Evolutionary conservation across 345 rosid genomes (phyloP).

Genomic region (Euphorbia lathyris): DNA sequence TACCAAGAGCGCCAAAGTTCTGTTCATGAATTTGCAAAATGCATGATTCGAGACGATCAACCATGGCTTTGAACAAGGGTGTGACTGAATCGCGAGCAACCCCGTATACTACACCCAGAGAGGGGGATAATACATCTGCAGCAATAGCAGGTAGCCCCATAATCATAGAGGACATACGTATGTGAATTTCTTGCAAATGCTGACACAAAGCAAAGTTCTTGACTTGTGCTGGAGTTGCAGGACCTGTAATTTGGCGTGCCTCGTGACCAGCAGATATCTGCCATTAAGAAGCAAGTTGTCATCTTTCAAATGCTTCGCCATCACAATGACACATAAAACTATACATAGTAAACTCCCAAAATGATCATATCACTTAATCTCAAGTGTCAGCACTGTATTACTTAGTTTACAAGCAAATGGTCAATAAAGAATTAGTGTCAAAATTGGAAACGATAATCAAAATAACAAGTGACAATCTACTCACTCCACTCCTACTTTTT

Average conservation of each 20-base stretch:
- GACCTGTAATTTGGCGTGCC: conserved; percentile 81
- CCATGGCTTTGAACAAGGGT: conserved; percentile 87
- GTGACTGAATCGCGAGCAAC: conserved; percentile 91
- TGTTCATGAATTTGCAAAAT: conserved; percentile 91
- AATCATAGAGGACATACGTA: conserved; percentile 64
- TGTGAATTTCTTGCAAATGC: conserved; percentile 90
- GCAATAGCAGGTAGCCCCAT: conserved; percentile 71
- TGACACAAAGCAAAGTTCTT: conserved; percentile 86
- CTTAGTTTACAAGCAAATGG: neutral
- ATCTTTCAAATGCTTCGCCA: conserved; percentile 12
- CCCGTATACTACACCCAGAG: conserved; percentile 68
- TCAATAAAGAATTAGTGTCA: neutral
- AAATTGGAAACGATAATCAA: neutral
- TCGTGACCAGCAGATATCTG: conserved; percentile 98
- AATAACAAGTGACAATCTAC: neutral
- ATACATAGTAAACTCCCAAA: neutral
- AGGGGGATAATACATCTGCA: conserved; percentile 71
- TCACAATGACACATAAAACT: neutral
- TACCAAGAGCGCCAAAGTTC: conserved; percentile 63
- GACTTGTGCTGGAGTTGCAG: conserved; percentile 83
- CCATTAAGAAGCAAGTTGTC: conserved; percentile 21
- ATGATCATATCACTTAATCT: neutral
- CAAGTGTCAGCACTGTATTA: neutral
- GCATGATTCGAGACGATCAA: conserved; percentile 84
- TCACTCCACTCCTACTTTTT: neutral